phyloP scores from a whole-genome alignment of 805 yeast genomes.

The Monosporozyma aerobia region DNA sequence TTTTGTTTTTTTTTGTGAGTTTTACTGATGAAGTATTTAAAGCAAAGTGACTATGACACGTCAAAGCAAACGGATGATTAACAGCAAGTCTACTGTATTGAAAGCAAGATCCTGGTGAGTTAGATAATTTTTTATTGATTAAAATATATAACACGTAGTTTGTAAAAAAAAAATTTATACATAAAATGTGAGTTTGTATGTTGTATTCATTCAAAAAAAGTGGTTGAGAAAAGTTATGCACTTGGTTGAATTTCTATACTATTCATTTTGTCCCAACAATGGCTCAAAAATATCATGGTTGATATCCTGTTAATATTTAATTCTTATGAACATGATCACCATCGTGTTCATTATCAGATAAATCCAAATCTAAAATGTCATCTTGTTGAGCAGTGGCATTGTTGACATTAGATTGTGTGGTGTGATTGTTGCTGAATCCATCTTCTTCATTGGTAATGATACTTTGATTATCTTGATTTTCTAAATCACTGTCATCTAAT shows the following conservation, averaged over 20 bases:
- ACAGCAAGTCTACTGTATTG: not conserved
- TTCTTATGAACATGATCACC: not conserved
- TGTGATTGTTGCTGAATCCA: not conserved
- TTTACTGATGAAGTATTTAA: not conserved
- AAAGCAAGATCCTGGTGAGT: not conserved
- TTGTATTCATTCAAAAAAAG: no score
- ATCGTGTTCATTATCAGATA: slow-evolving; percentile 25
- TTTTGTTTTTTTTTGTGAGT: not conserved
- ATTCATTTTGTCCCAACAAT: no score
- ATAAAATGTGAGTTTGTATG: not conserved
- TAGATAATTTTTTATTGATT: not conserved
- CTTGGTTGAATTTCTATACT: no score
- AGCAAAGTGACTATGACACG: not conserved
- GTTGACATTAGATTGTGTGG: not conserved
- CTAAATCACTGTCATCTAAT: slow-evolving; percentile 33
- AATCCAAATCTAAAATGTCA: slow-evolving; percentile 22
- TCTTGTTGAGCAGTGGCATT: slow-evolving; percentile 1
- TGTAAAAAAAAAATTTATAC: not conserved
- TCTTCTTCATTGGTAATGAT: slow-evolving; percentile 11
- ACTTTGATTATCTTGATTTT: slow-evolving; percentile 24
- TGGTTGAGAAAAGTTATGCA: no score
- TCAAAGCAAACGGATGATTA: not conserved
- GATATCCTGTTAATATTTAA: not conserved
- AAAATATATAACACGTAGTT: not conserved
- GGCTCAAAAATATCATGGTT: not conserved